Conservation (phyloP, 1,284 basidiomycete genomes). For the Trichosporon sp. region DNA sequence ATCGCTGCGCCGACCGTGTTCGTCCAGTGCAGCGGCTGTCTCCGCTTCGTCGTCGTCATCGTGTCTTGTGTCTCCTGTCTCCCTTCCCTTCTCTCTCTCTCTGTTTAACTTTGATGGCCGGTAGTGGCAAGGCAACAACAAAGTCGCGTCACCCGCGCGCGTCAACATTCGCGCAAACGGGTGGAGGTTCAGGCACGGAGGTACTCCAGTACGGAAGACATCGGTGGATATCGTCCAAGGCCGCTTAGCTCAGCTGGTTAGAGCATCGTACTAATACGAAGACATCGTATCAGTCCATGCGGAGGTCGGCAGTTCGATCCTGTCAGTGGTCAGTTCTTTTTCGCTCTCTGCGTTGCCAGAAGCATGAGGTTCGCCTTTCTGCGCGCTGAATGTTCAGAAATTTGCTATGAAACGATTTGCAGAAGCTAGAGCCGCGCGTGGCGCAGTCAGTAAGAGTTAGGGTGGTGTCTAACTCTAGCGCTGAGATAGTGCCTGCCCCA, state of each 20-base stretch:
- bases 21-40: neutral
- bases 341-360: neutral
- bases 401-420: neutral
- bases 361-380: neutral
- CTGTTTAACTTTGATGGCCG: neutral
- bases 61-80: neutral
- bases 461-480: neutral
- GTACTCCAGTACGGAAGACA: neutral
- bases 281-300: neutral
- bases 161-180: neutral
- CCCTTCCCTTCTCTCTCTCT: neutral
- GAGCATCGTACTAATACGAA: neutral
- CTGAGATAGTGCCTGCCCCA: neutral
- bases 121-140: neutral
- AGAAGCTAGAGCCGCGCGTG: too few relatives aligned
- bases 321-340: neutral
- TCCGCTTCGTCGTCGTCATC: neutral
- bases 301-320: neutral
- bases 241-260: conserved; percentile 1
- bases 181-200: neutral
- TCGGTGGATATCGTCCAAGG: neutral
- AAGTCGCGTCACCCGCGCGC: neutral
- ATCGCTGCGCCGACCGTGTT: neutral
- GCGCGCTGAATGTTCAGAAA: neutral
- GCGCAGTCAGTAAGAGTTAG: too few relatives aligned